These are phyloP conservation scores for Ruellia speciosa DNA, from an alignment of 305 asterid genomes.

Conservation along the genomic window DNA sequence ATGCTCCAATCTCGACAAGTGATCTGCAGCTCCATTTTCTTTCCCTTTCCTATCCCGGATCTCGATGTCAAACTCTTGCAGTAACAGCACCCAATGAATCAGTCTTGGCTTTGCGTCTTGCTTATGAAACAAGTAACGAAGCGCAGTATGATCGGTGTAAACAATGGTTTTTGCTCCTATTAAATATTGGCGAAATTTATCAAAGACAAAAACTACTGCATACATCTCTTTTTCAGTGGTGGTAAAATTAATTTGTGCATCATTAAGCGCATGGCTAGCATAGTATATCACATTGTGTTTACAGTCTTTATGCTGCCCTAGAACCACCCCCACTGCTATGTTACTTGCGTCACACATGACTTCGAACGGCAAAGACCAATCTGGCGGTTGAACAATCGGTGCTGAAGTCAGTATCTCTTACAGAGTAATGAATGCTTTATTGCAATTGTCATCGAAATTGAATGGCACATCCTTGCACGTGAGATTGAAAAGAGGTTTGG, in stretches of 20 bases:
- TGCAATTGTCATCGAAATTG: neutral
- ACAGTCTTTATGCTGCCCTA: neutral
- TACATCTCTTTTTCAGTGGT: no score
- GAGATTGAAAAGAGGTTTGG: neutral
- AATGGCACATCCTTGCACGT: neutral
- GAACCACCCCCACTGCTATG: neutral
- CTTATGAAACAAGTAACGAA: neutral
- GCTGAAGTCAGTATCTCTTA: neutral
- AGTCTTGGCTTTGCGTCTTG: neutral
- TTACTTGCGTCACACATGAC: constrained; percentile 2
- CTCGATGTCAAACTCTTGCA: neutral
- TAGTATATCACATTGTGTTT: neutral
- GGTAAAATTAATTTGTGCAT: neutral
- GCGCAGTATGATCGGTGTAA: neutral
- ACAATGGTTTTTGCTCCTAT: neutral
- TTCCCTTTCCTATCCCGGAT: neutral
- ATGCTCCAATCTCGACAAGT: neutral
- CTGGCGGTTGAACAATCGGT: neutral
- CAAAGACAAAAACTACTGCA: neutral
- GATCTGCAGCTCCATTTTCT: neutral
- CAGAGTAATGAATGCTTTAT: neutral
- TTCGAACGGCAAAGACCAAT: neutral
- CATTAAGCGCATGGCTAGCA: neutral
- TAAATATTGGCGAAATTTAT: neutral
- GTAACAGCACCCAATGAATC: neutral